A percentile compares a stretch with the other conserved stretches of the same genome.
Evolutionary conservation across 768 basidiomycete genomes (phyloP).

Genomic region (Tulasnella sp.): DNA sequence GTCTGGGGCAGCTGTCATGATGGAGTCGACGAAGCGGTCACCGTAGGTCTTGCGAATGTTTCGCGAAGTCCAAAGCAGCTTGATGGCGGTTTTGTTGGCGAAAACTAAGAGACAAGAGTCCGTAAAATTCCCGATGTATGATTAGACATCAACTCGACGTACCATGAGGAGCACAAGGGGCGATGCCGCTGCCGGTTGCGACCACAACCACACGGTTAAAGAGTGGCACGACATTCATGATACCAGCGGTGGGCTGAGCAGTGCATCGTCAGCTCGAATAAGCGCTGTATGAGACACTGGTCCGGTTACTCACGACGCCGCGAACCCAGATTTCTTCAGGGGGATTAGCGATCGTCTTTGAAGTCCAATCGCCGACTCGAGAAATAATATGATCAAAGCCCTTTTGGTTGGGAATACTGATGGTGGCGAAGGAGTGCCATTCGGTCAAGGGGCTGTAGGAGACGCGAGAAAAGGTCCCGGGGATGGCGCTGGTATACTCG

Average conservation of each 20-base stretch:
- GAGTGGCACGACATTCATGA: conserved; percentile 20
- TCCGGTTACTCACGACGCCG: conserved; percentile 33
- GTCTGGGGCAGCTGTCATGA: conserved; percentile 35
- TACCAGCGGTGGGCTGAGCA: conserved; percentile 10
- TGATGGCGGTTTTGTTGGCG: conserved; percentile 1
- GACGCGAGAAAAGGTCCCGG: conserved; percentile 38
- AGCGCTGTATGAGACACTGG: too few relatives aligned
- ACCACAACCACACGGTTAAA: conserved; percentile 20
- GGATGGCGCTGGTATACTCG: conserved; percentile 44
- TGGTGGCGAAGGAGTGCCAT: conserved; percentile 23
- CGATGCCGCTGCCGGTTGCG: conserved; percentile 49
- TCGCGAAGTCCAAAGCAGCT: conserved; percentile 53
- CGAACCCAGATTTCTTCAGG: conserved; percentile 51
- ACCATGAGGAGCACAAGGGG: conserved; percentile 45
- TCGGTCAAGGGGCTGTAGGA: conserved; percentile 19
- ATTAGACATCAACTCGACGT: neutral
- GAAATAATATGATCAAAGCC: too few relatives aligned
- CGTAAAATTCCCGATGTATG: too few relatives aligned
- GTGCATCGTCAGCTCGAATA: too few relatives aligned
- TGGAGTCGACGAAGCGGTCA: conserved; percentile 48
- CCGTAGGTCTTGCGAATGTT: conserved; percentile 56
- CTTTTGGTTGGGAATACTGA: conserved; percentile 31
- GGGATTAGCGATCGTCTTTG: conserved; percentile 44
- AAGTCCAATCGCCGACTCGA: conserved; percentile 53
- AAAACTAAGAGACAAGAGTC: neutral